Conservation (phyloP, 352 stramenopile species). For the Phytophthora rubi region DNA sequence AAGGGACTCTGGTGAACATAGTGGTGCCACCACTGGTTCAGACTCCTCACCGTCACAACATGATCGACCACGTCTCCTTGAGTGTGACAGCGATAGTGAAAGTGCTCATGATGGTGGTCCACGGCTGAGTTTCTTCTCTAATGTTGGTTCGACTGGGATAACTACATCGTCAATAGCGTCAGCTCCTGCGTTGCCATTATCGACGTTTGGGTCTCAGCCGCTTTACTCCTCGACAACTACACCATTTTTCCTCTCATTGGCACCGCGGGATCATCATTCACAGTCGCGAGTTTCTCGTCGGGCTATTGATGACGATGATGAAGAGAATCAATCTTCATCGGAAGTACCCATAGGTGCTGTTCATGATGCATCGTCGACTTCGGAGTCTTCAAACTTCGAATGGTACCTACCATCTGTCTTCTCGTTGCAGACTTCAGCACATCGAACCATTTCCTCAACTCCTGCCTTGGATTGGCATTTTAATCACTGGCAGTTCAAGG, state of each 20-base stretch:
- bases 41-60: conserved; percentile 34
- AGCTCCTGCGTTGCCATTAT: conserved; percentile 33
- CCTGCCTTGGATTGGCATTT: conserved; percentile 86
- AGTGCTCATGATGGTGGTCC: conserved; percentile 32
- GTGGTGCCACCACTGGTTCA: conserved; percentile 33
- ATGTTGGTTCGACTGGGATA: conserved; percentile 39
- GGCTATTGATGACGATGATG: conserved; percentile 26
- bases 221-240: conserved; percentile 52
- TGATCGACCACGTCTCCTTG: conserved; percentile 24
- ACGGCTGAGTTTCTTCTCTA: conserved; percentile 46
- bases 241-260: conserved; percentile 67
- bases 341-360: conserved; percentile 10
- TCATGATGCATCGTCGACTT: conserved; percentile 24
- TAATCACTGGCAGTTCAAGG: conserved; percentile 58
- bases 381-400: conserved; percentile 63
- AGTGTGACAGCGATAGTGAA: conserved; percentile 22
- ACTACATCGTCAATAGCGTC: conserved; percentile 31
- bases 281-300: conserved; percentile 17
- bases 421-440: conserved; percentile 65
- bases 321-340: conserved; percentile 24
- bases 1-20: conserved; percentile 30
- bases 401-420: conserved; percentile 83
- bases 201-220: conserved; percentile 51
- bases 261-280: conserved; percentile 31
- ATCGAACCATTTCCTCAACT: conserved; percentile 52